Conservation (phyloP, 495 filamentous ascomycete genomes). For the Penicillium coprophilum region DNA sequence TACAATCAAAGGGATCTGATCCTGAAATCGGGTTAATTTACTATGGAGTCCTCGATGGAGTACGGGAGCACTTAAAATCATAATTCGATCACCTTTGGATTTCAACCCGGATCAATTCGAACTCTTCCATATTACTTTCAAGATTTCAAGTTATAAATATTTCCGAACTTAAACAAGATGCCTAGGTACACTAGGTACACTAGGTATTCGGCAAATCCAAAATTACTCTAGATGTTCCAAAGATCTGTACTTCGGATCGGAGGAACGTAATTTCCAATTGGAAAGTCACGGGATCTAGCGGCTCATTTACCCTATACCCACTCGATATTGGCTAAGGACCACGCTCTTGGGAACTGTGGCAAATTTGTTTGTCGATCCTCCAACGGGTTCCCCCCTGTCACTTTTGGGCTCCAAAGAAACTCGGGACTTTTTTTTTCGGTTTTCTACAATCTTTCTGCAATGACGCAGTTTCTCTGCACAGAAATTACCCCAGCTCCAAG, state of each 20-base stretch:
- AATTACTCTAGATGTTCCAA: not conserved
- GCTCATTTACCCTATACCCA: not conserved
- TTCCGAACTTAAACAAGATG: no score
- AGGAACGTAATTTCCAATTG: not conserved
- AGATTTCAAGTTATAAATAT: no score
- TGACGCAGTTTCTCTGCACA: slow-evolving; percentile 7
- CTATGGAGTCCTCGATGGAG: not conserved
- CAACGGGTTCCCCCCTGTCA: not conserved
- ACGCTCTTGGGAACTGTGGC: not conserved
- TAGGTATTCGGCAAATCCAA: not conserved
- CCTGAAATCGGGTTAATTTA: not conserved
- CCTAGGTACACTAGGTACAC: no score
- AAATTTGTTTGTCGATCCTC: slow-evolving; percentile 7
- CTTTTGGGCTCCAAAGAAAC: no score
- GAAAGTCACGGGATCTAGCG: not conserved
- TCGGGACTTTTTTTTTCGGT: no score
- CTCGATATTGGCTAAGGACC: not conserved
- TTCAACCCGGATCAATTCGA: no score
- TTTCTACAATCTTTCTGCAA: not conserved
- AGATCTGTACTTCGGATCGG: slow-evolving; percentile 1
- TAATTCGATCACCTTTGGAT: no score
- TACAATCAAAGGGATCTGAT: not conserved
- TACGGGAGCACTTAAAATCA: no score
- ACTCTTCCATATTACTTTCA: no score
- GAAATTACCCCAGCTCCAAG: not conserved